These are phyloP conservation scores for Tremellales sp. DNA, from an alignment of 1,284 basidiomycete genomes.

Conservation along the genomic window DNA sequence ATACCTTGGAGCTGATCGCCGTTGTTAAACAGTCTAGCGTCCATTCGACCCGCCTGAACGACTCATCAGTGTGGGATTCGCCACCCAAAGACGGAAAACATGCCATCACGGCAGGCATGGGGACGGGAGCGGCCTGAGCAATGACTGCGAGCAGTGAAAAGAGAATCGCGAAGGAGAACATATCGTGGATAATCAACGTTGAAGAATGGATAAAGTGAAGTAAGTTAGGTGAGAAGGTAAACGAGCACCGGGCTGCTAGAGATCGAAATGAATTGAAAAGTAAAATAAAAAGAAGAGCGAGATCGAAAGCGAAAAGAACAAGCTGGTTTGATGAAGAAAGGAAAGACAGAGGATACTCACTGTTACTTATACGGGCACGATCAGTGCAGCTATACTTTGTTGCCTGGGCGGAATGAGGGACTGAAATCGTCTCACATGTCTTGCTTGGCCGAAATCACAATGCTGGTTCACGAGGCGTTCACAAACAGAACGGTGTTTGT, in stretches of 20 bases:
- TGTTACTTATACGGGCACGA: no score
- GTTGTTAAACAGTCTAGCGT: not conserved
- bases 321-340: no score
- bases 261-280: not conserved
- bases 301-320: constrained; percentile 2
- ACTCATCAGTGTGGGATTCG: not conserved
- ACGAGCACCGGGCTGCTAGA: constrained; percentile 9
- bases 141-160: constrained; percentile 20
- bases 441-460: no score
- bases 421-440: no score
- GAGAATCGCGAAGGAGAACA: constrained; percentile 19
- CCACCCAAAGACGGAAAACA: not conserved
- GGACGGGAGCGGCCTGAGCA: constrained; percentile 16
- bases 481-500: no score
- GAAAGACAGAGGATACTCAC: no score
- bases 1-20: not conserved
- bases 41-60: constrained; percentile 2
- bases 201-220: not conserved
- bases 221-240: not conserved
- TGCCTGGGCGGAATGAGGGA: no score
- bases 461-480: no score
- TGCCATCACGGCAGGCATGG: constrained; percentile 23
- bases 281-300: constrained; percentile 6
- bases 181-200: constrained; percentile 2
- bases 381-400: no score